Base-by-base conservation (phyloP, 805 yeast genomes). In the Groenewaldozyma tartarivorans region DNA sequence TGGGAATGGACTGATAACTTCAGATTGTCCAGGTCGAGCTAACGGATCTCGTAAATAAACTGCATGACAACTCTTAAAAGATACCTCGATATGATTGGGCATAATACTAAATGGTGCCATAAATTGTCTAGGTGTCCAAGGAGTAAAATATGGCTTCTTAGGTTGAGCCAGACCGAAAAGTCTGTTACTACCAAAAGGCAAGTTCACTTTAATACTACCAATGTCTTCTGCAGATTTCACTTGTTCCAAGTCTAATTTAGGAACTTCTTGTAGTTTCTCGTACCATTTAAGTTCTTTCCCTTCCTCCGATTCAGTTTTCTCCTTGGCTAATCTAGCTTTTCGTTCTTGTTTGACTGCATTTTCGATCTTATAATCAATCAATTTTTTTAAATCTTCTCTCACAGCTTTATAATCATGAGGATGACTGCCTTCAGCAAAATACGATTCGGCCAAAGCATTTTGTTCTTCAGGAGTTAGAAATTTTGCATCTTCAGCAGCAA, bases 31-130 rank as follows among this genome's bases (percentile, higher is more conserved):
- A 4, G 96, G 96, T 61, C 96, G 77, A 11, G 96, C 95, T 38
- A 92, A 87, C 13, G 98, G 98, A 61, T 92, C 95, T 64, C 96
- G 81, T 61, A 92, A 65, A 62, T 90, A 92, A n/a, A 92, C 82
- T 4, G 96, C 96, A 60, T 88, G 96, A 60, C 97, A 90, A 4
- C 96, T 86, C 47, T 75, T 74, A 62, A 84, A 90, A 18, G 94
- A 83, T 35, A 92, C 67, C 65, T 92, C 97, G 41, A 92, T 67
- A 62, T 92, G 97, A 48, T 83, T 79, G 21, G 98, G 98, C 54
- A 85, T 71, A 45, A 92, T 74, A 9, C 96, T 92, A 63, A 87
- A 84, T 36, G 95, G 94, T 2, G 95, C 88, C 48, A 92, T 64
- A 64, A 90, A 92, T 34, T 86, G 92, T 64, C 96, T 81, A 50